These are phyloP conservation scores for Entelexis paramagnoliae DNA, from an alignment of 1,139 yeast genomes.

Conservation along the genomic window DNA sequence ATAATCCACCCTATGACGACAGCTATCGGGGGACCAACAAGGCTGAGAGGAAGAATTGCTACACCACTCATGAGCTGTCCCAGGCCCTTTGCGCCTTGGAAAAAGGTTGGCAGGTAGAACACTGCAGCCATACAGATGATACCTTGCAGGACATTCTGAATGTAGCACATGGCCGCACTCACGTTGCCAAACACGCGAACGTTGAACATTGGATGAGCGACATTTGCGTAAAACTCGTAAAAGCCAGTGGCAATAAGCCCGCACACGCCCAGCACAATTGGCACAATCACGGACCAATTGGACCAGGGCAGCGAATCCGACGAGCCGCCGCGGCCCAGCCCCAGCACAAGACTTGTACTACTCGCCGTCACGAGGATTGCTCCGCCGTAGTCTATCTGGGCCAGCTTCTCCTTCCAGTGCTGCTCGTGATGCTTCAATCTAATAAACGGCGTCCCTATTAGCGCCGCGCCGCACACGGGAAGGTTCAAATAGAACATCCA, in stretches of 20 bases:
- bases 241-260: constrained; percentile 36
- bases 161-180: constrained; percentile 33
- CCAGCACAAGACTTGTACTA: constrained; percentile 39
- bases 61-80: constrained; percentile 47
- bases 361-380: constrained; percentile 27
- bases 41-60: constrained; percentile 44
- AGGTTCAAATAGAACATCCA: constrained; percentile 70
- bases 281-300: constrained; percentile 45
- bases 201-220: constrained; percentile 41
- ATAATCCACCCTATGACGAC: constrained; percentile 40
- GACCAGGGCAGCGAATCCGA: constrained; percentile 36
- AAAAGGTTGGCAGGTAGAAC: constrained; percentile 44
- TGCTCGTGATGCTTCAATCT: constrained; percentile 45
- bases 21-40: constrained; percentile 44
- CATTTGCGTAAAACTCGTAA: constrained; percentile 36
- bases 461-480: constrained; percentile 55
- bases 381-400: constrained; percentile 38
- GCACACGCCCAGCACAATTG: constrained; percentile 44
- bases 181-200: constrained; percentile 34
- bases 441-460: constrained; percentile 38
- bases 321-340: constrained; percentile 44
- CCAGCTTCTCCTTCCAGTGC: constrained; percentile 36
- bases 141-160: constrained; percentile 36
- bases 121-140: constrained; percentile 36
- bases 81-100: constrained; percentile 42